Percentiles rank a stretch among this genome's conserved stretches.
phyloP scores from a whole-genome alignment of 345 rosid genomes.

The Melaleuca quinquenervia region DNA sequence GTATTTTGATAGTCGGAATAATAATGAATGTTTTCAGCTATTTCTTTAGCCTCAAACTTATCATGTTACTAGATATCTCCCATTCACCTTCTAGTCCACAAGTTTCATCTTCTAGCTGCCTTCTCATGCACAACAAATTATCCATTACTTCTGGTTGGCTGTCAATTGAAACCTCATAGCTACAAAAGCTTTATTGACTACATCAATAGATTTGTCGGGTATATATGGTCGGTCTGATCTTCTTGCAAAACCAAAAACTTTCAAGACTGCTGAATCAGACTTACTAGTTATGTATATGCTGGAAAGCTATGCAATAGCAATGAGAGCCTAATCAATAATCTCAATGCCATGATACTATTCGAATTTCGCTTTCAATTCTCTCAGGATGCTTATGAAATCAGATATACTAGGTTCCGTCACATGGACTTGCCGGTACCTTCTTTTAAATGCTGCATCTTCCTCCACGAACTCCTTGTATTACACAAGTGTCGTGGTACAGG shows the following conservation, averaged over 20 bases:
- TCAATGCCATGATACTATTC: slow-evolving; percentile 96
- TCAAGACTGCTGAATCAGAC: not conserved
- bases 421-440: slow-evolving; percentile 82
- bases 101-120: no score
- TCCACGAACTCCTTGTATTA: slow-evolving; percentile 88
- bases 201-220: slow-evolving; percentile 86
- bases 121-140: slow-evolving; percentile 68
- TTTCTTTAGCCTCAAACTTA: slow-evolving; percentile 7
- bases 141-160: slow-evolving; percentile 97
- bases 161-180: slow-evolving; percentile 90
- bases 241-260: not conserved
- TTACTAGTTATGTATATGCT: slow-evolving; percentile 85
- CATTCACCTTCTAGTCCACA: no score
- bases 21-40: not conserved
- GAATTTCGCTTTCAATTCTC: slow-evolving; percentile 83
- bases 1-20: not conserved
- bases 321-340: slow-evolving; percentile 73
- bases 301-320: slow-evolving; percentile 73
- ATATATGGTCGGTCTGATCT: slow-evolving; percentile 10
- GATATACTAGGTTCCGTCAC: slow-evolving; percentile 84
- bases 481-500: slow-evolving; percentile 73
- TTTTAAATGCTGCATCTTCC: slow-evolving; percentile 76
- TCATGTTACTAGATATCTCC: slow-evolving; percentile 84
- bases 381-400: slow-evolving; percentile 71
- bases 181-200: slow-evolving; percentile 88